Evolutionary conservation across 2,329 filamentous ascomycete species (phyloP), one percentile per base, ranked within the genome.

Genomic region (Neurospora sp.): DNA sequence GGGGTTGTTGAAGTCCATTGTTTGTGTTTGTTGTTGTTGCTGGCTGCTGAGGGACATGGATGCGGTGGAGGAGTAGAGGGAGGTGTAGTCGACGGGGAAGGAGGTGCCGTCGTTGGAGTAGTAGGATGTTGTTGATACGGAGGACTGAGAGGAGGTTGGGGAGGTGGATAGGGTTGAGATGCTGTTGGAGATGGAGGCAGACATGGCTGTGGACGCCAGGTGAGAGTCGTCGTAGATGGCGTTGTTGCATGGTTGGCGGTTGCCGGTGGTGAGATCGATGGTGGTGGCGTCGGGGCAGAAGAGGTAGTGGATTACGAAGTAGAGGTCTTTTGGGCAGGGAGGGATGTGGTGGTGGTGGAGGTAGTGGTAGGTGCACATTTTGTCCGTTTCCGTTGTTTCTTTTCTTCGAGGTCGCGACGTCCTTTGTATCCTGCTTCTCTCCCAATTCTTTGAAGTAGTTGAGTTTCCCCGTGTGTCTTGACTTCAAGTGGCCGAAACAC

Each of bases 301-400:
- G 36, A 76, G 76, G 76, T 84, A 85, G 73, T 82, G 80, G 43
- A 81, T 74, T 11, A 77, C 76, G 70, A 81, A 81, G 69, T 81
- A 80, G 68, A 83, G 76, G 37, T 79, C 77, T 8, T 80, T 80
- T 17, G 73, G 73, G 73, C 83, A 85, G 6, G 83, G 81, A 33
- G 79, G 75, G 38, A 81, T 73, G 73, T 85, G 85, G 74, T 87
- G 84, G 75, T 85, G 81, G 74, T 86, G 84, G 57, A 85, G 78
- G 74, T 83, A 83, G 72, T 83, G 82, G 77, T 82, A 83, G 71
- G 79, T 81, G 73, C 84, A 86, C 85, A 87, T 87, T n/a, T 28
- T 74, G 67, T 12, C 46, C 2, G 43, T 12, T 66, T 66, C 28
- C 11, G n/a, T 52, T 6, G 1, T n/a, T 68, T 23, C 46, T 37